A percentile compares a stretch with the other conserved stretches of the same genome.
These are phyloP conservation scores for Plasmodium cynomolgi DNA, from an alignment of 169 alveolate genomes.

Conservation along the genomic window DNA sequence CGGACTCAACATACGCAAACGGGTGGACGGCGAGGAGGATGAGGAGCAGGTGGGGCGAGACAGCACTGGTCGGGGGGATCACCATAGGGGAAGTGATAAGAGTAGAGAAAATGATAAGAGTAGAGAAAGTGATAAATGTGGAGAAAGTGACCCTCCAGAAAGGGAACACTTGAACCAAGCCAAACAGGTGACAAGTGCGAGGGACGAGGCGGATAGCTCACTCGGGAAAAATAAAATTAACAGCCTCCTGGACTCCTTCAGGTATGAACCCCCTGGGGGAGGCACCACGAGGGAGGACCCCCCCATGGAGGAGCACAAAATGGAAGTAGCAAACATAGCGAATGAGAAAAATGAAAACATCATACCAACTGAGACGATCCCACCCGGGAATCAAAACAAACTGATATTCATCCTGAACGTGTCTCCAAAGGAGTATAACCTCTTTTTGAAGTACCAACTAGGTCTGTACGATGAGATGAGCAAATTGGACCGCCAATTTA, in stretches of 20 bases:
- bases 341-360: background rate
- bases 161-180: background rate
- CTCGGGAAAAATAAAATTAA: background rate
- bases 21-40: background rate
- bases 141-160: background rate
- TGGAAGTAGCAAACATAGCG: background rate
- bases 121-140: background rate
- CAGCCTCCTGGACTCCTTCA: background rate
- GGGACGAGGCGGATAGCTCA: background rate
- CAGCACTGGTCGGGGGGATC: background rate
- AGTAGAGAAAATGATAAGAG: background rate
- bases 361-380: background rate
- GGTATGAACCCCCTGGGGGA: background rate
- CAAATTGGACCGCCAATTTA: slow-evolving; percentile 30
- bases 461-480: slow-evolving; percentile 22
- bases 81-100: background rate
- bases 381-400: slow-evolving; percentile 20
- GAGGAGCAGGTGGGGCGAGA: background rate
- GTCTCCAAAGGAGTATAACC: slow-evolving; percentile 55
- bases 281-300: background rate
- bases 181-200: background rate
- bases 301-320: background rate
- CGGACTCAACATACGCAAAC: slow-evolving; percentile 2
- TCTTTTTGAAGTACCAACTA: slow-evolving; percentile 57
- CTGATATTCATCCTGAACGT: slow-evolving; percentile 66